Conservation (phyloP, 331 rosid genomes). For the Quercus lobata region DNA sequence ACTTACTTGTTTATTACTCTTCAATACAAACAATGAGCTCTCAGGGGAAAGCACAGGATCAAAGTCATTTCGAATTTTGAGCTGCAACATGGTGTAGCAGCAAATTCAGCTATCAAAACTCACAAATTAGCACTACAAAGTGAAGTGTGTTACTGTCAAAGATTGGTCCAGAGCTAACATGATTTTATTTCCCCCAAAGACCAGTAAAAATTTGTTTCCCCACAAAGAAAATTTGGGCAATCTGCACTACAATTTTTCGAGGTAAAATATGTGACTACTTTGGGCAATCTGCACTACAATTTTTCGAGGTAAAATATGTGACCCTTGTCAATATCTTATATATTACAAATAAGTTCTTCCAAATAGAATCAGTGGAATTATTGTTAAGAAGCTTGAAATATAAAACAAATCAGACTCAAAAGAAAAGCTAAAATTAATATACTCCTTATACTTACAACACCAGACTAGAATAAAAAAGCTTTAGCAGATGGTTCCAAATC, state of each 20-base stretch:
- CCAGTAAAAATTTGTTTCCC: neutral
- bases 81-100: conserved; percentile 46
- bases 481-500: conserved; percentile 12
- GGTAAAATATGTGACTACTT: neutral
- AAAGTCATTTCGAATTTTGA: conserved; percentile 97
- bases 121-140: conserved; percentile 10
- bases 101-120: neutral
- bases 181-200: neutral
- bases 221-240: neutral
- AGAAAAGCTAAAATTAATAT: neutral
- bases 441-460: neutral
- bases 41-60: conserved; percentile 99
- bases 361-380: neutral
- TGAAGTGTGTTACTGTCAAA: neutral
- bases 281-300: neutral
- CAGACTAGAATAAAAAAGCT: neutral
- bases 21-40: conserved; percentile 94
- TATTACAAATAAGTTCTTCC: neutral
- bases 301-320: neutral
- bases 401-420: conserved; percentile 9
- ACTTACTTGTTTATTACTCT: conserved; percentile 86
- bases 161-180: neutral
- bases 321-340: neutral
- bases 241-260: neutral
- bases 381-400: neutral